Percentiles rank a stretch among this genome's conserved stretches.
Evolutionary conservation across 768 basidiomycete species (phyloP).

Genomic region (Gloeophyllum trabeum): DNA sequence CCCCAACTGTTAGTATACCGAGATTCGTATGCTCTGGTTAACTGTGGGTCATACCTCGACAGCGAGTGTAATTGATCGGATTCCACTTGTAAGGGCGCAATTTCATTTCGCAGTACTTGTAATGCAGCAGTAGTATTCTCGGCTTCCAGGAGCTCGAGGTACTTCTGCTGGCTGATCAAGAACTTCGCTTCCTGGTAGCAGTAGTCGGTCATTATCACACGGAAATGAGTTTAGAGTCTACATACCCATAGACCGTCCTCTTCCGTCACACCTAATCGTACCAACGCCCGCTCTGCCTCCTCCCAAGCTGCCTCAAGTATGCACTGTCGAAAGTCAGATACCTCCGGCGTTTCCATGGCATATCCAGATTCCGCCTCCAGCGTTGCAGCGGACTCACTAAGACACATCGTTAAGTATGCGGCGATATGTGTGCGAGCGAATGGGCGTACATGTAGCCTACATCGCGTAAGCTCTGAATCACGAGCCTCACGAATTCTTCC

Average conservation of each 20-base stretch:
- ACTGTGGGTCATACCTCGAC: conserved; percentile 72
- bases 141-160: conserved; percentile 82
- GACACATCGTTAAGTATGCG: conserved; percentile 10
- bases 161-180: conserved; percentile 91
- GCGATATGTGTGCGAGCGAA: background rate
- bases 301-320: conserved; percentile 76
- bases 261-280: conserved; percentile 56
- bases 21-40: conserved; percentile 5
- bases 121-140: conserved; percentile 74
- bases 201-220: conserved; percentile 1
- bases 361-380: conserved; percentile 93
- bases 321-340: conserved; percentile 69
- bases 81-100: conserved; percentile 75
- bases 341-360: conserved; percentile 66
- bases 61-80: conserved; percentile 75
- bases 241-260: conserved; percentile 62
- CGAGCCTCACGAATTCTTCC: conserved; percentile 84
- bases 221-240: conserved; percentile 6
- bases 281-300: conserved; percentile 61
- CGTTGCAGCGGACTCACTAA: conserved; percentile 78
- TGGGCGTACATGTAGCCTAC: conserved; percentile 41
- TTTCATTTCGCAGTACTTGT: conserved; percentile 75
- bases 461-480: conserved; percentile 83
- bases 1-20: conserved; percentile 8
- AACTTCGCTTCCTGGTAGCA: conserved; percentile 62